A percentile compares a stretch with the other conserved stretches of the same genome.
Conservation (phyloP, 1,284 basidiomycete genomes). For the Ceratobasidium sp. region DNA sequence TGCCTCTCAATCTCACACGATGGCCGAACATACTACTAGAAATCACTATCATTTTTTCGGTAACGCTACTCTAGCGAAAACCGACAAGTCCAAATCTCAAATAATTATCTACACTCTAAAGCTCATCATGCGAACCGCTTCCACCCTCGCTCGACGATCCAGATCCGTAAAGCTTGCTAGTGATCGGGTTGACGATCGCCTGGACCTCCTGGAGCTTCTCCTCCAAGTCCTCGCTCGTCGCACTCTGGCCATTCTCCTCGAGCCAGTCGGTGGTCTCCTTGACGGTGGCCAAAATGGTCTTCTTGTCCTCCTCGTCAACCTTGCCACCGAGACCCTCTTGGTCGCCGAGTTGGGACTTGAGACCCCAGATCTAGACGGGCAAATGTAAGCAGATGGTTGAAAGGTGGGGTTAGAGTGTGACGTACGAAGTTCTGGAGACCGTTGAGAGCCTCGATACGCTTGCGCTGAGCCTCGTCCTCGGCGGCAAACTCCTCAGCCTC, state of each 20-base stretch:
- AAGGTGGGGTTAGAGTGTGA: not conserved
- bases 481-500: constrained; percentile 92
- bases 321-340: constrained; percentile 91
- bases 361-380: constrained; percentile 60
- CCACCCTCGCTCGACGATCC: not conserved
- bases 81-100: not conserved
- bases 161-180: constrained; percentile 79
- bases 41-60: not conserved
- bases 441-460: constrained; percentile 88
- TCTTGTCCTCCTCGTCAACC: constrained; percentile 85
- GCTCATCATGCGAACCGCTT: constrained; percentile 28
- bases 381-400: not conserved
- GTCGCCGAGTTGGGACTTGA: constrained; percentile 88
- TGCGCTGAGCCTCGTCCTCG: constrained; percentile 85
- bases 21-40: too few relatives aligned
- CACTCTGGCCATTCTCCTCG: constrained; percentile 78
- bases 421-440: constrained; percentile 71
- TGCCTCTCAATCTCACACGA: too few relatives aligned
- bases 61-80: not conserved
- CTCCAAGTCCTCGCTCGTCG: constrained; percentile 87
- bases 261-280: constrained; percentile 95
- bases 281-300: constrained; percentile 79
- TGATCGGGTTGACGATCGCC: constrained; percentile 74
- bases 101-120: constrained; percentile 20
- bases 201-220: constrained; percentile 86